These are phyloP conservation scores for Colletotrichum caudatum DNA, from an alignment of 2,329 filamentous ascomycete genomes.

Conservation along the genomic window DNA sequence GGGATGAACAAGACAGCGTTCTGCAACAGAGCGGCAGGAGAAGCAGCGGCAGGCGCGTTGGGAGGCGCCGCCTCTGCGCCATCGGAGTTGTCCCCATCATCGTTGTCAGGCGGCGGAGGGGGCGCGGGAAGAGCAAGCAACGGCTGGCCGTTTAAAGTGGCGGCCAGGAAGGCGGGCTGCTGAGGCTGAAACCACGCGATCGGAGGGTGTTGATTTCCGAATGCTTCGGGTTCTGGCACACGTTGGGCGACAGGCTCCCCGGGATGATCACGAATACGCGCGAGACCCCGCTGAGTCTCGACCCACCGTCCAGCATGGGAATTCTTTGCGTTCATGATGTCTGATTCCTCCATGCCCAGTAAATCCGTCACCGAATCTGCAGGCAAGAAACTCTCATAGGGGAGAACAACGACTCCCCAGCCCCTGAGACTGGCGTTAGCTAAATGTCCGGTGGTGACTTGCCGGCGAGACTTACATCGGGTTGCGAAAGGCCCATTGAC, in stretches of 20 bases:
- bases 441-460: background rate
- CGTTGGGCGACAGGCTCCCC: constrained; percentile 18
- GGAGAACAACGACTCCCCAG: constrained; percentile 64
- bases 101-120: constrained; percentile 12
- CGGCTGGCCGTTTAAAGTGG: constrained; percentile 9
- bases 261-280: constrained; percentile 37
- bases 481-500: constrained; percentile 40
- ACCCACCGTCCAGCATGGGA: constrained; percentile 32
- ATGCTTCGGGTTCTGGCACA: constrained; percentile 20
- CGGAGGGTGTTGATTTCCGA: background rate
- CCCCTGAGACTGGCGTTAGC: constrained; percentile 48
- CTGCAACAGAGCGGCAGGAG: background rate
- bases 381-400: constrained; percentile 57
- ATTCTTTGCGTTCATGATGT: constrained; percentile 32
- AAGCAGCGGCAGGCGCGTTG: background rate
- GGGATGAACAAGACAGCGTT: constrained; percentile 13
- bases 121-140: constrained; percentile 21
- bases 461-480: constrained; percentile 15
- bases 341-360: constrained; percentile 13
- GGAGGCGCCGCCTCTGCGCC: constrained; percentile 1
- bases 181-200: constrained; percentile 15
- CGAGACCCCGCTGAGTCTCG: constrained; percentile 35
- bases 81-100: constrained; percentile 26
- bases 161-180: constrained; percentile 15
- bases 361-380: constrained; percentile 44